A percentile compares a stretch with the other conserved stretches of the same genome.
Conservation (phyloP, 257 asterid species). For the Asclepias syriaca region DNA sequence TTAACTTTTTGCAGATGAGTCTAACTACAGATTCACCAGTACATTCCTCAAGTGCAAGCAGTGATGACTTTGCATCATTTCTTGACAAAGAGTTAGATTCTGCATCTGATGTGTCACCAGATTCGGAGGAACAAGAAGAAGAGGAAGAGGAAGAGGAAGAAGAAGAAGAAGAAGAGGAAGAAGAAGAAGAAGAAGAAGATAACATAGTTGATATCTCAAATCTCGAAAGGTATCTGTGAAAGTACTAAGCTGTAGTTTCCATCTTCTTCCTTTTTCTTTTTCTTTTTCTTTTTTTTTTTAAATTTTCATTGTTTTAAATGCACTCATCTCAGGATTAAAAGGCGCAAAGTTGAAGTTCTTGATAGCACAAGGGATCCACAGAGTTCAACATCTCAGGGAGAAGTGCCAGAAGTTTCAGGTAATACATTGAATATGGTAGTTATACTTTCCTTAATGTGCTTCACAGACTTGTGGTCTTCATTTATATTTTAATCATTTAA, state of each 20-base stretch:
- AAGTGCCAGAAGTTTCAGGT: constrained; percentile 32
- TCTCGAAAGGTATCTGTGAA: constrained; percentile 30
- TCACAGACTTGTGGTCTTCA: not conserved
- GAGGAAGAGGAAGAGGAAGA: constrained; percentile 36
- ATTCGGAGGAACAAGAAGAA: constrained; percentile 31
- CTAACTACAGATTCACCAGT: constrained; percentile 65
- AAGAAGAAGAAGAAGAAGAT: constrained; percentile 26
- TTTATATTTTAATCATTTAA: not conserved
- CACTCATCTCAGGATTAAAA: constrained; percentile 49
- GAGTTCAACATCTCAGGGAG: constrained; percentile 40
- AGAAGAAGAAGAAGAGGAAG: constrained; percentile 31
- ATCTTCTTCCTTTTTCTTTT: not conserved
- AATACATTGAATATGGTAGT: constrained; percentile 5
- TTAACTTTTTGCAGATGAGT: constrained; percentile 48
- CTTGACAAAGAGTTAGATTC: constrained; percentile 66
- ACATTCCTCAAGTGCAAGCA: constrained; percentile 75
- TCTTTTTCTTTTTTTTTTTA: not conserved
- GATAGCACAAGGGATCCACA: constrained; percentile 26
- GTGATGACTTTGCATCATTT: constrained; percentile 73
- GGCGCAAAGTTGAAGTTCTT: constrained; percentile 56
- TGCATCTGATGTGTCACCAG: constrained; percentile 50
- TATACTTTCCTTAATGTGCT: not conserved
- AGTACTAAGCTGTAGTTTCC: not conserved
- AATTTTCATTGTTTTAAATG: constrained; percentile 6
- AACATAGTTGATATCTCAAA: constrained; percentile 20